A percentile compares a stretch with the other conserved stretches of the same genome.
Conservation (phyloP, 2,329 filamentous ascomycete species). For the Biscogniauxia mediterranea region DNA sequence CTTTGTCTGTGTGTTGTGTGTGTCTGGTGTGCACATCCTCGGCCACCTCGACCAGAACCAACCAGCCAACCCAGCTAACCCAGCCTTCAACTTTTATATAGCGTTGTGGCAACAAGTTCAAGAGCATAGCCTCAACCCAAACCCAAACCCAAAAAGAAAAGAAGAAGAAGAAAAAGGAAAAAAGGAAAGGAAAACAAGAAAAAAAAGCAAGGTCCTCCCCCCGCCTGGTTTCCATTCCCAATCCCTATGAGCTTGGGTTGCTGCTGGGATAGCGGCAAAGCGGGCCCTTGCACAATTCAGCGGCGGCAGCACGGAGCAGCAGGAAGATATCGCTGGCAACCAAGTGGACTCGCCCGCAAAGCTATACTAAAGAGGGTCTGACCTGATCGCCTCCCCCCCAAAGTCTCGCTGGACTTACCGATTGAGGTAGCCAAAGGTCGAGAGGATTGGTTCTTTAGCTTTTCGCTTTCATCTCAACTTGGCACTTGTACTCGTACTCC, state of each 20-base stretch:
- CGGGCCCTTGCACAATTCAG: background rate
- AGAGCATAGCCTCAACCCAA: too few species aligned
- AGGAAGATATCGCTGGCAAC: background rate
- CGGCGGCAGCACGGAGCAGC: background rate
- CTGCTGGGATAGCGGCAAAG: constrained; percentile 1
- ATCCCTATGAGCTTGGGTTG: background rate
- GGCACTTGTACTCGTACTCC: background rate
- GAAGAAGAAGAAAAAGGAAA: too few species aligned
- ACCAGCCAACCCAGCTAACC: too few species aligned
- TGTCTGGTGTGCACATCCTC: too few species aligned
- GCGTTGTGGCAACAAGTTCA: too few species aligned
- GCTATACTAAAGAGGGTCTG: background rate
- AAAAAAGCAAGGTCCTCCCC: too few species aligned
- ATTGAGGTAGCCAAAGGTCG: background rate
- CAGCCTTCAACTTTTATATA: too few species aligned
- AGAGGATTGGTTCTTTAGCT: background rate
- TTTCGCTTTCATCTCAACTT: background rate
- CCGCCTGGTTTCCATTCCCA: constrained; percentile 3
- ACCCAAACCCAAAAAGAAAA: too few species aligned
- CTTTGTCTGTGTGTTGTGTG: too few species aligned
- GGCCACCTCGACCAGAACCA: too few species aligned
- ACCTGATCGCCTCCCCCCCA: background rate
- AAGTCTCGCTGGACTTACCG: background rate
- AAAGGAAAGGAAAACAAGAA: too few species aligned
- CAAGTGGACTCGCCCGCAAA: background rate